A percentile compares a stretch with the other conserved stretches of the same genome.
Conservation (phyloP, 2,329 filamentous ascomycete genomes). For the Calonectria fujianensis region DNA sequence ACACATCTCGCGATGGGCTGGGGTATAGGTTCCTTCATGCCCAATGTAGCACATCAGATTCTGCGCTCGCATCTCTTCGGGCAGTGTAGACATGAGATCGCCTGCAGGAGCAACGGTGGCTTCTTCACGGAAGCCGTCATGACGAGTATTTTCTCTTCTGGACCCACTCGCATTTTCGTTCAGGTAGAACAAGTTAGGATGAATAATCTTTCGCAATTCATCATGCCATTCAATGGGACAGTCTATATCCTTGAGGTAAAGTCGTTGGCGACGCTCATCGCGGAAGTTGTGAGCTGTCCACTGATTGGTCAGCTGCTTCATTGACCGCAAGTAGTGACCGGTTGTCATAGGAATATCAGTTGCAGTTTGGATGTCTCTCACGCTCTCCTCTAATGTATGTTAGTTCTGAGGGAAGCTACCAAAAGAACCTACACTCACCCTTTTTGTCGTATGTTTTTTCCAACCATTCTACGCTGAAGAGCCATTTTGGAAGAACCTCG, state of each 20-base stretch:
- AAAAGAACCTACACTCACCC: slow-evolving; percentile 68
- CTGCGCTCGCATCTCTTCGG: slow-evolving; percentile 89
- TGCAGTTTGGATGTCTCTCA: slow-evolving; percentile 85
- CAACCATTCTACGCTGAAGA: slow-evolving; percentile 90
- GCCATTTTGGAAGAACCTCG: slow-evolving; percentile 80
- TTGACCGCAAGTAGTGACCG: slow-evolving; percentile 91
- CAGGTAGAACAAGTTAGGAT: slow-evolving; percentile 89
- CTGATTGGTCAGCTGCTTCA: slow-evolving; percentile 89
- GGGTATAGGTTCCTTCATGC: slow-evolving; percentile 97
- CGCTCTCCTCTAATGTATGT: slow-evolving; percentile 80
- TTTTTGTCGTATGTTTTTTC: slow-evolving; percentile 86
- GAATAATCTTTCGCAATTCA: slow-evolving; percentile 85
- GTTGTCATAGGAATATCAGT: slow-evolving; percentile 88
- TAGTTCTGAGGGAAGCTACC: slow-evolving; percentile 16
- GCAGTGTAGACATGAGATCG: slow-evolving; percentile 95
- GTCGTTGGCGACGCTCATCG: slow-evolving; percentile 86
- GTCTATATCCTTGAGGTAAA: slow-evolving; percentile 98
- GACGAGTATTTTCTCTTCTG: slow-evolving; percentile 58
- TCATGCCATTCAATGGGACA: slow-evolving; percentile 92
- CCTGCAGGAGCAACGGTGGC: slow-evolving; percentile 83
- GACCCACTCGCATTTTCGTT: slow-evolving; percentile 81
- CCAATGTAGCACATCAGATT: slow-evolving; percentile 99
- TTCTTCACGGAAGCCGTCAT: slow-evolving; percentile 67
- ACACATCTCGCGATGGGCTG: slow-evolving; percentile 97
- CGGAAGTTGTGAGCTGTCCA: slow-evolving; percentile 85